These are phyloP conservation scores for Lepraria neglecta DNA, from an alignment of 495 filamentous ascomycete genomes.

Conservation along the genomic window DNA sequence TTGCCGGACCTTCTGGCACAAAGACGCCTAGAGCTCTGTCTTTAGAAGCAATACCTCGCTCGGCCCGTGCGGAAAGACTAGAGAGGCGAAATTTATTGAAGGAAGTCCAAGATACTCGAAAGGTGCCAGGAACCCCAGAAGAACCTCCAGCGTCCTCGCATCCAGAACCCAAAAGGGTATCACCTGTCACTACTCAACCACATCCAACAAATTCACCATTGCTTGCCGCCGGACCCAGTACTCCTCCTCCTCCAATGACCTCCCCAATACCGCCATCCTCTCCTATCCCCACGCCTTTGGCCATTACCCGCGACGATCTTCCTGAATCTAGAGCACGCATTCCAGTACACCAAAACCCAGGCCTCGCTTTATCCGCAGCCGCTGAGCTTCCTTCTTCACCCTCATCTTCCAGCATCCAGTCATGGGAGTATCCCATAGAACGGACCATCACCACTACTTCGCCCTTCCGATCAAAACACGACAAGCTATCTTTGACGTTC, in stretches of 20 bases:
- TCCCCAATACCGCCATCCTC: background rate
- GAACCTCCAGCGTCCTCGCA: background rate
- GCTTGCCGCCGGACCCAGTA: no score
- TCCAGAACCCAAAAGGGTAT: background rate
- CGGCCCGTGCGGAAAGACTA: background rate
- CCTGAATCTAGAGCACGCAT: no score
- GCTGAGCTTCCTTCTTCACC: no score
- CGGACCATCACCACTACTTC: background rate
- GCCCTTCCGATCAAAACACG: background rate
- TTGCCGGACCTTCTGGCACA: background rate
- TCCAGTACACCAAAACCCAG: background rate
- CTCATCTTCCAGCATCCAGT: background rate
- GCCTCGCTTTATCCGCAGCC: background rate
- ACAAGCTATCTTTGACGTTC: background rate
- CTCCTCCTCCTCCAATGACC: background rate
- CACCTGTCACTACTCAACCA: no score
- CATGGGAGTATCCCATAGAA: background rate
- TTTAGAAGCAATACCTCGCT: background rate
- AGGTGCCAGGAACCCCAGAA: background rate
- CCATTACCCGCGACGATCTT: background rate
- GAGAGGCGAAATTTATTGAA: background rate
- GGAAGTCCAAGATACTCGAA: background rate
- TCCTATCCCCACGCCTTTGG: background rate
- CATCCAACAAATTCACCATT: no score
- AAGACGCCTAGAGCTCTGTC: no score